phyloP scores from a whole-genome alignment of 2,329 filamentous ascomycete genomes.

The Akanthomyces dipterigenus region DNA sequence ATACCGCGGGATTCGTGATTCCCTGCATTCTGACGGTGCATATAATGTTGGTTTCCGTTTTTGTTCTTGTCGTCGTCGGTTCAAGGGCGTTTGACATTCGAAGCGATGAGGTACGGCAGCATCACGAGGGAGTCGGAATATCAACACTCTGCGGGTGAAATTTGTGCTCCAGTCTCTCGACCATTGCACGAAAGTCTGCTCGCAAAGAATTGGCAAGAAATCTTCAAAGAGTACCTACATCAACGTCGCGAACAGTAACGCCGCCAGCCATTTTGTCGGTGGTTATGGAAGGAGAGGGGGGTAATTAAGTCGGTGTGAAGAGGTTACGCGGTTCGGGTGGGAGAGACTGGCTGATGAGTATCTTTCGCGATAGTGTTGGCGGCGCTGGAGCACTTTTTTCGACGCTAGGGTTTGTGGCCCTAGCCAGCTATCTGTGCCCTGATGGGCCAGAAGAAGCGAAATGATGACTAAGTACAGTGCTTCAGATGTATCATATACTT shows the following conservation, averaged over 20 bases:
- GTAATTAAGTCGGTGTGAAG: constrained; percentile 22
- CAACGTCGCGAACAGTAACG: constrained; percentile 78
- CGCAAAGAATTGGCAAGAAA: constrained; percentile 11
- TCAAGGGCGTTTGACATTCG: not conserved
- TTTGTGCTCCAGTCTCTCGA: not conserved
- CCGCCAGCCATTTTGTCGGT: constrained; percentile 73
- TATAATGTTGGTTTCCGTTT: not conserved
- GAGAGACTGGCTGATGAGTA: constrained; percentile 3
- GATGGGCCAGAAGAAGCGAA: not conserved
- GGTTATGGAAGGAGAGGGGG: constrained; percentile 24
- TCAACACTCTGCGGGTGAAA: not conserved
- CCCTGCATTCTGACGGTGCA: not conserved
- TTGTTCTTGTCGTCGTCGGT: not conserved
- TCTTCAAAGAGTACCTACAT: constrained; percentile 53
- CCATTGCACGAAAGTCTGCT: not conserved
- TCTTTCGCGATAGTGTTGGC: constrained; percentile 15
- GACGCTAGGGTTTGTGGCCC: constrained; percentile 28
- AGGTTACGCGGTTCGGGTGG: constrained; percentile 21
- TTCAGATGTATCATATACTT: not conserved
- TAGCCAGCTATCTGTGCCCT: constrained; percentile 17
- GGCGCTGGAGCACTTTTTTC: constrained; percentile 16
- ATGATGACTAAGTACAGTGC: constrained; percentile 21
- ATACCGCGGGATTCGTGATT: not conserved
- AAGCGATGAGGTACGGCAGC: constrained; percentile 4
- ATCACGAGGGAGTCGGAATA: constrained; percentile 10